Base-by-base conservation (phyloP, 768 basidiomycete species). In the Collybia sp. region DNA sequence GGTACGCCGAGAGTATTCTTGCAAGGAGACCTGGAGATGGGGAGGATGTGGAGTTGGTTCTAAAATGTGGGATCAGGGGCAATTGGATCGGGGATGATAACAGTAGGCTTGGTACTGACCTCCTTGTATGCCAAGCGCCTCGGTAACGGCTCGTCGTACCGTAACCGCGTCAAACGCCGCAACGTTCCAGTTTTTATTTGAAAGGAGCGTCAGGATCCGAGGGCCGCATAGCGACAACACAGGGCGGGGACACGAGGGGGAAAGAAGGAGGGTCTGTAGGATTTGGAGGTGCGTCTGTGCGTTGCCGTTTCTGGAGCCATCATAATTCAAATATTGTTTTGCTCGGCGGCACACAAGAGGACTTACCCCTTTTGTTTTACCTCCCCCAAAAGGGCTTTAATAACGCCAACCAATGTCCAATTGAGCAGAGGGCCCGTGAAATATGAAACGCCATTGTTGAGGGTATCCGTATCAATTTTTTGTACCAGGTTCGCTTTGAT, bases 331-430 rank as follows among this genome's bases (percentile, higher is more conserved):
- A n/a, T n/a, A 34, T 37, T 17, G 20, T n/a, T 15, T 15, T 13
- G 25, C 25, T 8, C 25, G 8, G 25, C 25, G 25, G 8, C 25
- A 25, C 8, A n/a, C 8, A 25, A 3, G 8, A 40, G 12, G 34
- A 56, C 72, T 54, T 53, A 87, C 87, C 69, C 69, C 49, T 64
- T 71, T 30, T 71, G 69, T 44, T 79, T 72, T 33, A 88, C 72
- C 42, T 90, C 85, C 47, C 66, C 71, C 19, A 81, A 60, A 45
- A 91, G 69, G 1, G 73, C 76, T 58, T 76, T 77, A 44, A 89
- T 71, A 10, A 90, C 80, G 2, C 86, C 85, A 2, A 83, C 81
- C 5, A 90, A 72, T 0, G 88, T 89, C 89, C 89, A 92, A 50
- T 78, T 82, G 34, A 92, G 70, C 15, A 91, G 66, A 0, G 82